Evolutionary conservation across 208 protist species (phyloP).

Genomic region (Zelonia costaricensis): DNA sequence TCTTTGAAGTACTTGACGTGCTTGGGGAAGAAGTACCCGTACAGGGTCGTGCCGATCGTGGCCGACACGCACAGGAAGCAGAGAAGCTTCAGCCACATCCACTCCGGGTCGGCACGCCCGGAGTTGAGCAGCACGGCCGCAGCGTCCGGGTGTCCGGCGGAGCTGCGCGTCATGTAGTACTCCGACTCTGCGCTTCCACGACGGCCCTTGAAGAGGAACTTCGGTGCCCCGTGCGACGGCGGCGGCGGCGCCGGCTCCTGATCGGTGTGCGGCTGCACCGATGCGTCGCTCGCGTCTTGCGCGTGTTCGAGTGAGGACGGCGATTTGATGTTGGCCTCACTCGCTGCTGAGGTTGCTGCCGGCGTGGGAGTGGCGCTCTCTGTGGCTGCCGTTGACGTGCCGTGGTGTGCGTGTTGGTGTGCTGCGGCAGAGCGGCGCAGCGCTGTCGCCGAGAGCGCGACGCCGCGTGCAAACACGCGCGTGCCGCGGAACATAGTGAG

Average conservation of each 20-base stretch:
- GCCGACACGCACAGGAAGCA: slow-evolving; percentile 79
- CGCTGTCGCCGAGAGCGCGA: slow-evolving; percentile 4
- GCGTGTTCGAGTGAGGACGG: slow-evolving; percentile 11
- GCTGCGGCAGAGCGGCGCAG: neutral
- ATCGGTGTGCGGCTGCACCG: neutral
- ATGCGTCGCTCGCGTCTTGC: neutral
- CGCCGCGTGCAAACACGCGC: slow-evolving; percentile 3
- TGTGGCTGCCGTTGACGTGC: neutral
- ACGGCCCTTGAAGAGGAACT: slow-evolving; percentile 55
- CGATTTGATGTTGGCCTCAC: no score
- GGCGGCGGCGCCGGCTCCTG: neutral
- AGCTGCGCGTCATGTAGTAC: slow-evolving; percentile 57
- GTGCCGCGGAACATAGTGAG: slow-evolving; percentile 12
- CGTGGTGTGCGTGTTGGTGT: no score
- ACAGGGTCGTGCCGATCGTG: slow-evolving; percentile 70
- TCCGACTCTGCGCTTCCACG: slow-evolving; percentile 40
- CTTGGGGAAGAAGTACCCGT: slow-evolving; percentile 72
- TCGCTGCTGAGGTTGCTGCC: neutral
- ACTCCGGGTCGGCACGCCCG: slow-evolving; percentile 73
- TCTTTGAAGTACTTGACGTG: slow-evolving; percentile 87
- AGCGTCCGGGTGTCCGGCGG: slow-evolving; percentile 59
- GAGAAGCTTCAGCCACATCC: slow-evolving; percentile 83
- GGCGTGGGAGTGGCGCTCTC: neutral
- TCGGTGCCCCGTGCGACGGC: slow-evolving; percentile 5
- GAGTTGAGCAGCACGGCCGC: slow-evolving; percentile 47